These are phyloP conservation scores for Elaeis guineensis DNA, from an alignment of 176 grass and related monocot genomes.

Conservation along the genomic window DNA sequence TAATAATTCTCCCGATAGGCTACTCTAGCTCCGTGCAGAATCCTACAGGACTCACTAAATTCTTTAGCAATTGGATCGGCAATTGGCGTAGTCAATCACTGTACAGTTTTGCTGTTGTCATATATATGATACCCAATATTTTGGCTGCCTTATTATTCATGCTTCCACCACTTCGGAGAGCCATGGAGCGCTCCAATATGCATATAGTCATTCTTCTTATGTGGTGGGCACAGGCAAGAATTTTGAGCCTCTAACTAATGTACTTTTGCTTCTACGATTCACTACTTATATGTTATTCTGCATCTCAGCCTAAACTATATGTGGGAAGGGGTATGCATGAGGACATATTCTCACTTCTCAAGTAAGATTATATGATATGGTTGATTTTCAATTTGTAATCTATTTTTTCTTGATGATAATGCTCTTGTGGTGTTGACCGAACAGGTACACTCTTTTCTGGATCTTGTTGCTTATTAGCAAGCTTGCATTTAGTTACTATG, in stretches of 20 bases:
- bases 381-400: slow-evolving; percentile 15
- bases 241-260: slow-evolving; percentile 1
- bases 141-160: slow-evolving; percentile 79
- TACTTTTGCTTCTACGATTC: no score
- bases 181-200: slow-evolving; percentile 61
- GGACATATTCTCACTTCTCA: slow-evolving; percentile 71
- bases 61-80: slow-evolving; percentile 75
- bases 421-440: slow-evolving; percentile 17
- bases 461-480: slow-evolving; percentile 97
- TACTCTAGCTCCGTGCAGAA: slow-evolving; percentile 75
- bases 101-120: slow-evolving; percentile 73
- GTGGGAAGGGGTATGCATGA: slow-evolving; percentile 92
- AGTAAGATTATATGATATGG: slow-evolving; percentile 36
- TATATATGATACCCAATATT: slow-evolving; percentile 92
- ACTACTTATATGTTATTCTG: slow-evolving; percentile 11
- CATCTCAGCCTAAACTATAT: slow-evolving; percentile 77
- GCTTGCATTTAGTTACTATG: slow-evolving; percentile 92
- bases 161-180: slow-evolving; percentile 51
- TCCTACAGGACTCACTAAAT: slow-evolving; percentile 69
- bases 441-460: slow-evolving; percentile 90
- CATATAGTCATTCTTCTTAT: slow-evolving; percentile 61
- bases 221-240: slow-evolving; percentile 93
- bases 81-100: slow-evolving; percentile 59
- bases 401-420: slow-evolving; percentile 6
- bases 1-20: slow-evolving; percentile 68